Evolutionary conservation across 495 filamentous ascomycete genomes (phyloP).

Genomic region (Trichoderma erinaceum): DNA sequence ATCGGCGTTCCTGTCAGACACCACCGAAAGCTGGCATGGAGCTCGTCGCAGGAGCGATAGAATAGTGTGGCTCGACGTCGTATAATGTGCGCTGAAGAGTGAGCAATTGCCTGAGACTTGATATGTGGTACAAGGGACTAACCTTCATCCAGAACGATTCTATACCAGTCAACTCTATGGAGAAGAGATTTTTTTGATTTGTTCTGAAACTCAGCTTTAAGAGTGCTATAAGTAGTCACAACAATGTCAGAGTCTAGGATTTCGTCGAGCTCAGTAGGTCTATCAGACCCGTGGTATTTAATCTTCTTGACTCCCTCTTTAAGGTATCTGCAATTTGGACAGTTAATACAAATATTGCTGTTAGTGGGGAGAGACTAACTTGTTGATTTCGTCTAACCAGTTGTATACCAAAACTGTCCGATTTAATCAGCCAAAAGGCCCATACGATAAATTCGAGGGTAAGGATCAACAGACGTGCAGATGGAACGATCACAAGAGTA

Average conservation of each 20-base stretch:
- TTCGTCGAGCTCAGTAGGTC: slow-evolving; percentile 17
- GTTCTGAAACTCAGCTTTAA: slow-evolving; percentile 24
- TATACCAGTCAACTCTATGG: slow-evolving; percentile 31
- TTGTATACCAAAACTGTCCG: slow-evolving; percentile 22
- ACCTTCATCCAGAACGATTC: slow-evolving; percentile 45
- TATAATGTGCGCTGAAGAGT: slow-evolving; percentile 27
- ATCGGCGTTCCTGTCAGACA: slow-evolving; percentile 46
- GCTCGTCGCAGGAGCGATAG: slow-evolving; percentile 26
- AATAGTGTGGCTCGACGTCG: slow-evolving; percentile 28
- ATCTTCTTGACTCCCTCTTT: slow-evolving; percentile 23
- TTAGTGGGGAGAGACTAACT: slow-evolving; percentile 17
- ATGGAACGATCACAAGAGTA: slow-evolving; percentile 40
- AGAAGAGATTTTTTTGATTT: slow-evolving; percentile 20
- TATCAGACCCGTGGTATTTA: slow-evolving; percentile 33
- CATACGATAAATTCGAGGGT: neutral
- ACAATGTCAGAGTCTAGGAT: slow-evolving; percentile 31
- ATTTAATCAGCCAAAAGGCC: neutral
- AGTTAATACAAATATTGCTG: neutral
- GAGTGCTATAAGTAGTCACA: slow-evolving; percentile 39
- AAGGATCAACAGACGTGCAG: slow-evolving; percentile 18
- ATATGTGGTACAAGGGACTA: neutral
- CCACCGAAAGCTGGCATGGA: slow-evolving; percentile 35
- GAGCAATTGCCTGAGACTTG: neutral
- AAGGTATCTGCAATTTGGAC: slow-evolving; percentile 23
- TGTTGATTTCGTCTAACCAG: slow-evolving; percentile 28